A percentile compares a stretch with the other conserved stretches of the same genome.
phyloP scores from a whole-genome alignment of 345 rosid species.

The Pelargonium nanum region DNA sequence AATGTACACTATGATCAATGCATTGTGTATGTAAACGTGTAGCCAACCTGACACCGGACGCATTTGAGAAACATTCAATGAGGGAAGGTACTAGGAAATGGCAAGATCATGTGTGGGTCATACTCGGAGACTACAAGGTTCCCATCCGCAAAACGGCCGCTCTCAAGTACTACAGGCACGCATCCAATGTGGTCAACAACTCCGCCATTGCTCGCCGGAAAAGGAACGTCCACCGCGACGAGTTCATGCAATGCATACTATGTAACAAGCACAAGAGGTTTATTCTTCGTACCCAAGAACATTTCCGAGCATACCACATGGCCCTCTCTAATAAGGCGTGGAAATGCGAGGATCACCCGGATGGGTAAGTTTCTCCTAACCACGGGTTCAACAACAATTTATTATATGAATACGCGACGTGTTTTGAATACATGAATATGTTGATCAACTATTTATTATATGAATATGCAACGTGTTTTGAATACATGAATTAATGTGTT shows the following conservation, averaged over 20 bases:
- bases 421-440: no score
- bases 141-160: constrained; percentile 7
- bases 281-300: constrained; percentile 5
- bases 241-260: constrained; percentile 7
- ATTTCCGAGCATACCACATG: constrained; percentile 6
- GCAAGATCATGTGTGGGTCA: constrained; percentile 9
- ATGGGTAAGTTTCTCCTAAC: background rate
- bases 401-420: no score
- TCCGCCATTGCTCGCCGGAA: background rate
- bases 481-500: background rate
- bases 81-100: constrained; percentile 8
- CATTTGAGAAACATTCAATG: constrained; percentile 12
- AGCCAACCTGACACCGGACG: constrained; percentile 3
- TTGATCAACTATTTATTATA: no score
- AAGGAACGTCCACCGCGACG: constrained; percentile 8
- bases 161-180: constrained; percentile 8
- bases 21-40: no score
- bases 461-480: no score
- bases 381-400: no score
- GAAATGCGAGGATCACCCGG: constrained; percentile 6
- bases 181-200: background rate
- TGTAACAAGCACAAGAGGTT: constrained; percentile 12
- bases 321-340: constrained; percentile 3
- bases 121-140: constrained; percentile 6
- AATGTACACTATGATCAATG: no score